Evolutionary conservation across 441 rosid species (phyloP).

Genomic region (Syzygium syzygioides): DNA sequence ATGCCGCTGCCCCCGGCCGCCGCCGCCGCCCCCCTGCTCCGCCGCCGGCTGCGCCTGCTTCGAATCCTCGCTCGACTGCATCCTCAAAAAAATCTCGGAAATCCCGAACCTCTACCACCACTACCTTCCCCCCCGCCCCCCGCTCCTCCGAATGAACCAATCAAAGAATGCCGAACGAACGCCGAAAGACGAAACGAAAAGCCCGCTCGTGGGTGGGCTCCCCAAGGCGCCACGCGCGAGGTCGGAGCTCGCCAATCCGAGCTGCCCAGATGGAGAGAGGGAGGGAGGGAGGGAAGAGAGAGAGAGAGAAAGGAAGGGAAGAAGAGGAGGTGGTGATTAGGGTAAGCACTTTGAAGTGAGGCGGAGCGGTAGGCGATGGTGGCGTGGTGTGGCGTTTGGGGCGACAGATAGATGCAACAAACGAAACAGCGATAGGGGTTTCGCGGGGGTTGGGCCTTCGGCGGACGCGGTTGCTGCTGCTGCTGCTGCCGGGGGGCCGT

Average conservation of each 20-base stretch:
- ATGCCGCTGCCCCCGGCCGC: constrained; percentile 24
- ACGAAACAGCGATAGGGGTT: neutral
- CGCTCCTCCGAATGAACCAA: neutral
- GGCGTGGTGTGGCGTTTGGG: neutral
- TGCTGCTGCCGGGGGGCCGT: constrained; percentile 29
- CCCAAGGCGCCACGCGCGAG: neutral
- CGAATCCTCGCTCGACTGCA: constrained; percentile 35
- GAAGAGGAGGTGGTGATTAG: constrained; percentile 18
- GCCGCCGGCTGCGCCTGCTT: constrained; percentile 40
- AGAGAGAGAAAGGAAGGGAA: neutral
- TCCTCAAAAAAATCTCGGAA: constrained; percentile 9
- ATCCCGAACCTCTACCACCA: neutral
- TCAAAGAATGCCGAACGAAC: neutral
- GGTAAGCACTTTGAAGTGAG: constrained; percentile 23
- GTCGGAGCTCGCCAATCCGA: neutral
- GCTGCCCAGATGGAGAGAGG: neutral
- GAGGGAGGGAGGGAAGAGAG: neutral
- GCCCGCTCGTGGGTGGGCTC: neutral
- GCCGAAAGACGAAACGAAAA: neutral
- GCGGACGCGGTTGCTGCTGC: constrained; percentile 31
- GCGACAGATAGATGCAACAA: constrained; percentile 12
- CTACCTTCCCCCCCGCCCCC: neutral
- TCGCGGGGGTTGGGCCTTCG: neutral
- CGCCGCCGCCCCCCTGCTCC: constrained; percentile 35
- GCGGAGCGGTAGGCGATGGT: constrained; percentile 21